These are phyloP conservation scores for Penicillium sp. DNA, from an alignment of 2,329 filamentous ascomycete species.

Conservation along the genomic window DNA sequence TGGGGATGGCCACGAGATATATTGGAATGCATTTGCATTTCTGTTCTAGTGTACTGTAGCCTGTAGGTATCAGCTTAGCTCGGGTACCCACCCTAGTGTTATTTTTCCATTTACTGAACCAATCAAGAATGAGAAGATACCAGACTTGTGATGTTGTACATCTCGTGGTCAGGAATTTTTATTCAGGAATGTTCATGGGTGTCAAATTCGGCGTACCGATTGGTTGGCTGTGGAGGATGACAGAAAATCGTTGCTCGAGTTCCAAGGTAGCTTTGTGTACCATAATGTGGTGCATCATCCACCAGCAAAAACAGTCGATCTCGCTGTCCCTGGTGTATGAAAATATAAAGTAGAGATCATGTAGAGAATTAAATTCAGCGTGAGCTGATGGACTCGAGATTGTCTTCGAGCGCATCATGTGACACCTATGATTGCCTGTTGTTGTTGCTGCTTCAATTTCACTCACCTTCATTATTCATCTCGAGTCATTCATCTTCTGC, in stretches of 20 bases:
- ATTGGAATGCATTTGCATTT: too few relatives aligned
- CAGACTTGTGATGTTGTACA: too few relatives aligned
- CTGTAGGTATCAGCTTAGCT: too few relatives aligned
- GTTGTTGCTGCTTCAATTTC: not conserved
- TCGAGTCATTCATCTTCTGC: not conserved
- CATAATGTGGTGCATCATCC: not conserved
- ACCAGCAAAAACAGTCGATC: not conserved
- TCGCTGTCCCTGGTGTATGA: not conserved
- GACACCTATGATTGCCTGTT: not conserved
- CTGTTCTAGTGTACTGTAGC: too few relatives aligned
- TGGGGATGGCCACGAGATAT: not conserved
- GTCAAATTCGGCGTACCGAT: not conserved
- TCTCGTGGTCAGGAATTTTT: too few relatives aligned
- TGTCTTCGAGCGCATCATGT: slow-evolving; percentile 9
- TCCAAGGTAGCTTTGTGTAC: not conserved
- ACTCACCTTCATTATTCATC: not conserved
- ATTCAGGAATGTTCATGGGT: too few relatives aligned
- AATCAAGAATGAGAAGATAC: too few relatives aligned
- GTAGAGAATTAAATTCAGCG: not conserved
- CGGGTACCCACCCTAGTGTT: too few relatives aligned
- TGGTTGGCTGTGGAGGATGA: not conserved
- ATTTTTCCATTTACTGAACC: too few relatives aligned
- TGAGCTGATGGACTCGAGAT: not conserved
- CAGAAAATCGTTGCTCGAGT: not conserved
- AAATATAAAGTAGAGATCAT: not conserved